phyloP scores from a whole-genome alignment of 2,329 filamentous ascomycete species.

The Colletotrichum graminicola region DNA sequence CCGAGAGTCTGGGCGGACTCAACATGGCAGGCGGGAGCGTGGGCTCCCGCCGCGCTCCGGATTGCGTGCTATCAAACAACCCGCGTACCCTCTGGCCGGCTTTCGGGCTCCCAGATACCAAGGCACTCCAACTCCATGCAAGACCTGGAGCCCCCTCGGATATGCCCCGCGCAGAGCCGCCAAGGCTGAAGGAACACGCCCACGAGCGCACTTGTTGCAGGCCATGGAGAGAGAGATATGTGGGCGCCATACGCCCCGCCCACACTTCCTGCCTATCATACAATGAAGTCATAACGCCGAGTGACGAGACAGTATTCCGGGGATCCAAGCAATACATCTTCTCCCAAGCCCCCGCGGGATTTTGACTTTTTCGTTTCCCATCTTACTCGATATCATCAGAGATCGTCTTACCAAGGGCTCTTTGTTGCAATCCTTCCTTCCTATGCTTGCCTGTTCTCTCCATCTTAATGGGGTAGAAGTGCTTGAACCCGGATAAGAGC shows the following conservation, averaged over 20 bases:
- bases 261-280: constrained; percentile 23
- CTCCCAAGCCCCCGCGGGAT: constrained; percentile 26
- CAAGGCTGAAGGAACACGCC: constrained; percentile 40
- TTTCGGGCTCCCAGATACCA: constrained; percentile 19
- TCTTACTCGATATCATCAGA: constrained; percentile 29
- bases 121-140: constrained; percentile 26
- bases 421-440: constrained; percentile 16
- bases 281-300: constrained; percentile 43
- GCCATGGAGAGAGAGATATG: constrained; percentile 6
- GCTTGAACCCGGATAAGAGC: constrained; percentile 41
- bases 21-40: constrained; percentile 37
- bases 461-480: constrained; percentile 40
- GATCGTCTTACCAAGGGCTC: constrained; percentile 13
- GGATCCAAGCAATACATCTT: constrained; percentile 36
- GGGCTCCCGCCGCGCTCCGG: constrained; percentile 29
- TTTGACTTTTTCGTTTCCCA: constrained; percentile 23
- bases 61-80: constrained; percentile 37
- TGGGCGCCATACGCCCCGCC: constrained; percentile 8
- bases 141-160: constrained; percentile 9
- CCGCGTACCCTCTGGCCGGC: constrained; percentile 30
- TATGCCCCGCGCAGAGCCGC: constrained; percentile 40
- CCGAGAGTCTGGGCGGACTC: constrained; percentile 36
- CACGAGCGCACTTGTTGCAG: neutral
- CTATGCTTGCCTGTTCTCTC: constrained; percentile 39
- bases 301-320: constrained; percentile 13